Evolutionary conservation across 495 filamentous ascomycete species (phyloP), one percentile per base, ranked within the genome.

Genomic region (Podospora anserina): DNA sequence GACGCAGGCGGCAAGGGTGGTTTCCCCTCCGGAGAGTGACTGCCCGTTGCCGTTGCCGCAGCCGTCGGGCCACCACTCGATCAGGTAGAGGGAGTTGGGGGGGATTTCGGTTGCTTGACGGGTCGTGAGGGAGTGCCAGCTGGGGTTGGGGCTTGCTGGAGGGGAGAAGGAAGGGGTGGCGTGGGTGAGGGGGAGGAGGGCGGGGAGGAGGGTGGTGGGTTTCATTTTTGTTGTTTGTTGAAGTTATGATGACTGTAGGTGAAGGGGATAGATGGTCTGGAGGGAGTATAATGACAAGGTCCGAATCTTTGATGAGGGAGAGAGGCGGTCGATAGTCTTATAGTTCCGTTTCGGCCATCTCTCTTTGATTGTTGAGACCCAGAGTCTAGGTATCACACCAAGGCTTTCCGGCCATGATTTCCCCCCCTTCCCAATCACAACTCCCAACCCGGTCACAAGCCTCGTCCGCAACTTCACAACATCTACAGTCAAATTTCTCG

Each of bases 21-120:
- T 6, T 20, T 64, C 63, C 18, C 5, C 63, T 4, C 63, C 63
- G 5, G 63, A 20, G 15, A 64, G 44, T 7, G 28, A 19, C 16
- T n/a, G 13, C 16, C 63, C 63, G n/a, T 53, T 20, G 16, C 63
- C 63, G 44, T 64, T 64, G 63, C 63, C 63, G 28, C 63, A 64
- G 16, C 63, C 63, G 32, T 20, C 4, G 18, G 63, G 63, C 63
- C 63, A 64, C 32, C 44, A 64, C 63, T 64, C 63, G 19, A 64
- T 64, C 18, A 64, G 34, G 44, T 64, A 64, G 32, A 64, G 63
- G 28, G 30, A 49, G 63, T 64, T 64, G 63, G 63, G 63, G 63
- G 63, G 63, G 34, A 64, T 64, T 18, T 49, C 63, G n/a, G 20
- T 28, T 3, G 61, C 61, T n/a, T 63, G 61, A 1, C 61, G 20